Percentiles rank a stretch among this genome's conserved stretches.
Evolutionary conservation across 352 stramenopile species (phyloP).

Genomic region (Globisporangium orthogonon): DNA sequence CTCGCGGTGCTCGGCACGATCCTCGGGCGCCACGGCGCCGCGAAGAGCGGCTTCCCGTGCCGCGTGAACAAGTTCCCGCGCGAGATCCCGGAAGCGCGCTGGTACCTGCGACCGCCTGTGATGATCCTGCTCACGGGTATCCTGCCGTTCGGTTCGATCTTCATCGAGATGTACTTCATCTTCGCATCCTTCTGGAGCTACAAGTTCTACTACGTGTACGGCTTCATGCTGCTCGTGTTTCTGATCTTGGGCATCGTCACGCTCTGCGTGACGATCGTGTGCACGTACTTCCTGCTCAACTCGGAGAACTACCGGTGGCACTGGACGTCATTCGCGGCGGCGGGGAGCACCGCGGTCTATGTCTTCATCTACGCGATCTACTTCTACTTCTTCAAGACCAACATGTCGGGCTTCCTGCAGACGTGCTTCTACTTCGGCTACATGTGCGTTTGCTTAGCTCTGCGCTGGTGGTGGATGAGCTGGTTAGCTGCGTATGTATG

Average conservation of each 20-base stretch:
- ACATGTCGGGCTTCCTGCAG: slow-evolving; percentile 98
- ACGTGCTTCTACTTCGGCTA: slow-evolving; percentile 99
- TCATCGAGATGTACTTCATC: slow-evolving; percentile 99
- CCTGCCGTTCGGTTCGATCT: slow-evolving; percentile 98
- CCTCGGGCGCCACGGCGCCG: slow-evolving; percentile 91
- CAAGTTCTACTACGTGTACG: slow-evolving; percentile 99
- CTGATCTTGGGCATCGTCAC: slow-evolving; percentile 97
- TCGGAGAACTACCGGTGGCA: slow-evolving; percentile 99
- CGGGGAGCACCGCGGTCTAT: slow-evolving; percentile 93
- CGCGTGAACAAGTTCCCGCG: slow-evolving; percentile 97
- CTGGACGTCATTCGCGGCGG: slow-evolving; percentile 96
- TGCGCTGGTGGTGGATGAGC: no score
- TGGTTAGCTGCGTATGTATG: no score
- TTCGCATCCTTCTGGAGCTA: slow-evolving; percentile 99
- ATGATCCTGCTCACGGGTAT: slow-evolving; percentile 94
- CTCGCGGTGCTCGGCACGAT: slow-evolving; percentile 96
- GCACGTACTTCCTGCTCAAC: slow-evolving; percentile 98
- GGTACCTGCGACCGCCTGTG: slow-evolving; percentile 76
- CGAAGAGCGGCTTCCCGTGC: slow-evolving; percentile 83
- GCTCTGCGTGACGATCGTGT: slow-evolving; percentile 98
- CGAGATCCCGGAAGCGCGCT: slow-evolving; percentile 70
- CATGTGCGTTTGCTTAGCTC: slow-evolving; percentile 71
- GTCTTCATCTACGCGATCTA: slow-evolving; percentile 99
- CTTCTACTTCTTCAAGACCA: slow-evolving; percentile 99
- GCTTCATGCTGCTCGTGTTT: slow-evolving; percentile 98